A percentile compares a stretch with the other conserved stretches of the same genome.
phyloP scores from a whole-genome alignment of 139 green algal genomes.

The Closterium sp. region DNA sequence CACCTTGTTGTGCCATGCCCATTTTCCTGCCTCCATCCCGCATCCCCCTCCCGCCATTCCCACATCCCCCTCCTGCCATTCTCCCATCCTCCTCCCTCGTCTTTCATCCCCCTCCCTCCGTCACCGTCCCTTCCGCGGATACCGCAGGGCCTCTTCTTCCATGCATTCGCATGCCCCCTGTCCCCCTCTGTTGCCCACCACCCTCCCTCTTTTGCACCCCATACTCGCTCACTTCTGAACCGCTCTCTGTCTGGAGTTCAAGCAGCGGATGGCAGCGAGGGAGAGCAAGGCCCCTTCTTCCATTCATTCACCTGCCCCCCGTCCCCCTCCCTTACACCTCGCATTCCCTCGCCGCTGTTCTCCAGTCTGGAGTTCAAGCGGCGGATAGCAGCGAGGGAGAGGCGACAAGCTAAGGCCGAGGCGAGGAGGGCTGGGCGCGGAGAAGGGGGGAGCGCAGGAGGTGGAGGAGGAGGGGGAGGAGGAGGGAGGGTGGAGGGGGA shows the following conservation, averaged over 20 bases:
- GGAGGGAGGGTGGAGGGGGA: neutral
- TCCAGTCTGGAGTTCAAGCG: neutral
- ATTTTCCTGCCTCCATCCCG: too few relatives aligned
- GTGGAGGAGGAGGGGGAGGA: neutral
- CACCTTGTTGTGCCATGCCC: too few relatives aligned
- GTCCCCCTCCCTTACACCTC: neutral
- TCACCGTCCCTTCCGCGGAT: too few relatives aligned
- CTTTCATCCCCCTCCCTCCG: too few relatives aligned
- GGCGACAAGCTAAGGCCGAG: neutral
- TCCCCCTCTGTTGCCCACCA: too few relatives aligned
- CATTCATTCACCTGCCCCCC: neutral
- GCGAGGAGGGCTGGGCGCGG: neutral
- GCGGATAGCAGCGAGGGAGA: slow-evolving; percentile 22
- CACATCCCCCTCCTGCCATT: too few relatives aligned
- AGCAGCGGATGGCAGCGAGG: too few relatives aligned
- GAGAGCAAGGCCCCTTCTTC: neutral
- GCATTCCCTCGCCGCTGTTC: neutral
- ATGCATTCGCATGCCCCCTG: too few relatives aligned
- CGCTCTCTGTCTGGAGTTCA: neutral
- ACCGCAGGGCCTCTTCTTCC: too few relatives aligned
- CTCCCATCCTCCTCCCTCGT: too few relatives aligned
- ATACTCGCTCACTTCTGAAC: neutral
- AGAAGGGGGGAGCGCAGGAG: neutral
- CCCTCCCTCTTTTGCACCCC: too few relatives aligned
- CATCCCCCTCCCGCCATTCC: too few relatives aligned